Base-by-base conservation (phyloP, 495 filamentous ascomycete genomes). In the Penicillium waksmanii region DNA sequence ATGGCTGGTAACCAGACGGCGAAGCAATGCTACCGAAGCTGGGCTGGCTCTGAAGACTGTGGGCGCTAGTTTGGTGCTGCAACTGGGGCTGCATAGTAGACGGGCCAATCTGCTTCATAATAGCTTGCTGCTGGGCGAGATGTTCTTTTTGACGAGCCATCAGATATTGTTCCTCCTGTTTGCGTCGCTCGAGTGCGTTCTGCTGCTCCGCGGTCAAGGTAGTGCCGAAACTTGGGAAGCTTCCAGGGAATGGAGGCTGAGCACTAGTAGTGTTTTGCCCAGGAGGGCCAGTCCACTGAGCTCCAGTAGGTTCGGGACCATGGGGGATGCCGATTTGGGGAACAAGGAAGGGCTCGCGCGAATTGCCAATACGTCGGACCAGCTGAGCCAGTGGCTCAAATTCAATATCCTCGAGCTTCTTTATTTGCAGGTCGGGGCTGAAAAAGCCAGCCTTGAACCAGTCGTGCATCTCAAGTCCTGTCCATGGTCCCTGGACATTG, bases 361-460 rank as follows among this genome's bases (percentile, higher is more conserved):
- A 98, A 76, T 98, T 98, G 5, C 95, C 95, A 66, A 98, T 98
- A 42, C 93, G 90, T 33, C 95, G 84, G 60, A 98, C 97, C 23
- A 98, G 82, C 70, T 96, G 91, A 9, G 94, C 95, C n/a, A 98
- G 76, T 19, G 93, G 96, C 74, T 98, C 96, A 58, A 97, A 98
- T 42, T 98, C 93, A 0, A 80, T 75, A 63, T 98, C 95, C 73
- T 98, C 95, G 4, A 90, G 76, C 65, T 96, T 96, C 77, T 94
- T 96, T 53, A 98, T 94, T 48, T 93, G 86, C 31, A 98, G 82
- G 58, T 98, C 94, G 0, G 92, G 85, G 10, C 92, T 95, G 76
- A 98, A 98, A 79, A 97, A 98, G 46, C 93, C 92, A 48, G 92
- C 96, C 74, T 97, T 97, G 77, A 96, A 98, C 95, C 95, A 98